Conservation (phyloP, 495 filamentous ascomycete genomes). For the Lepidopterella palustris region DNA sequence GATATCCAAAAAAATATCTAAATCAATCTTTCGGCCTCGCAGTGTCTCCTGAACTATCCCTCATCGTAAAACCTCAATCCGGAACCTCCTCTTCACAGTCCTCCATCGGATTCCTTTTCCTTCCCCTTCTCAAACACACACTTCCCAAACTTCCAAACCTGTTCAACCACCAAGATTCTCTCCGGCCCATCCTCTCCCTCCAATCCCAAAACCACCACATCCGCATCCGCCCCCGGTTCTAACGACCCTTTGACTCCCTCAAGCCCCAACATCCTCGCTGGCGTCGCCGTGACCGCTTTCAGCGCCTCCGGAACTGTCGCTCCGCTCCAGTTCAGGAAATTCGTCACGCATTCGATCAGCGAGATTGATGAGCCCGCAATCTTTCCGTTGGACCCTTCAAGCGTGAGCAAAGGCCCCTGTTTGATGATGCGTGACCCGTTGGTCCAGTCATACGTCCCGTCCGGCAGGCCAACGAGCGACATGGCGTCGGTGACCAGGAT, state of each 20-base stretch:
- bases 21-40: too few species aligned
- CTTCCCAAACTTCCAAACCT: conserved; percentile 71
- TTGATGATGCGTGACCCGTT: conserved; percentile 69
- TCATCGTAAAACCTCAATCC: too few species aligned
- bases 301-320: conserved; percentile 58
- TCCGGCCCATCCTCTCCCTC: conserved; percentile 38
- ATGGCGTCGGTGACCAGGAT: conserved; percentile 66
- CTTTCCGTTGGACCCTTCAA: conserved; percentile 58
- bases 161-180: conserved; percentile 54
- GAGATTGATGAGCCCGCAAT: conserved; percentile 70
- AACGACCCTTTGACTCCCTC: conserved; percentile 60
- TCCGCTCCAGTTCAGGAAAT: conserved; percentile 67
- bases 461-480: conserved; percentile 60
- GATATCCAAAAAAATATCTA: too few species aligned
- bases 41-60: too few species aligned
- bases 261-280: conserved; percentile 66
- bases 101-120: not conserved
- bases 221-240: conserved; percentile 66
- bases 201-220: conserved; percentile 65
- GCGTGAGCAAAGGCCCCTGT: conserved; percentile 55
- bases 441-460: conserved; percentile 72
- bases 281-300: conserved; percentile 62
- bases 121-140: conserved; percentile 24
- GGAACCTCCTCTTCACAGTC: not conserved
- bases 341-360: conserved; percentile 72